Conservation (phyloP, 2,329 filamentous ascomycete species). For the Erysiphe neolycopersici region DNA sequence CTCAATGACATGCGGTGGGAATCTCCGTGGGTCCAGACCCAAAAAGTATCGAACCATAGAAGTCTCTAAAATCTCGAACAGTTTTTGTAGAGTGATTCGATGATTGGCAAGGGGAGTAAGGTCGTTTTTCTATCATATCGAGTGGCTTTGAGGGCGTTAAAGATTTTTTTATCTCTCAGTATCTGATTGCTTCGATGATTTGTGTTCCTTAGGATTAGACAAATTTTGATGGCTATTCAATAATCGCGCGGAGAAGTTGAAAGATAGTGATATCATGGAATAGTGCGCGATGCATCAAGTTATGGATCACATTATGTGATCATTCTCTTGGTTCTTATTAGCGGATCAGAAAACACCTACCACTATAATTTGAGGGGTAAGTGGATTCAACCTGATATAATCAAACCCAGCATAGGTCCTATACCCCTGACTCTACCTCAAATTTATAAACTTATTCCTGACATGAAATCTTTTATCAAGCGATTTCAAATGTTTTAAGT, state of each 20-base stretch:
- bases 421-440: too few species aligned
- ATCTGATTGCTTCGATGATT: background rate
- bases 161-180: background rate
- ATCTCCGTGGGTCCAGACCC: background rate
- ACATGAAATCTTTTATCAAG: too few species aligned
- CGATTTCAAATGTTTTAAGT: too few species aligned
- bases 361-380: too few species aligned
- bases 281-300: too few species aligned
- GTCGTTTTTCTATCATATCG: background rate
- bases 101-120: background rate
- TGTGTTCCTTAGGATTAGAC: background rate
- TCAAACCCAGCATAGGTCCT: too few species aligned
- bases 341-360: too few species aligned
- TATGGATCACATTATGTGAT: too few species aligned
- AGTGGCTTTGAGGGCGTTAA: background rate
- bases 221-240: background rate
- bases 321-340: too few species aligned
- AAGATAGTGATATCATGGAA: background rate
- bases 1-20: background rate
- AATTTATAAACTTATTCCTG: too few species aligned
- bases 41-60: background rate
- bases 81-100: background rate
- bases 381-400: too few species aligned
- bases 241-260: background rate
- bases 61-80: background rate